Evolutionary conservation across 768 basidiomycete genomes (phyloP), one percentile per base, ranked within the genome.

Genomic region (Cyathus striatus): DNA sequence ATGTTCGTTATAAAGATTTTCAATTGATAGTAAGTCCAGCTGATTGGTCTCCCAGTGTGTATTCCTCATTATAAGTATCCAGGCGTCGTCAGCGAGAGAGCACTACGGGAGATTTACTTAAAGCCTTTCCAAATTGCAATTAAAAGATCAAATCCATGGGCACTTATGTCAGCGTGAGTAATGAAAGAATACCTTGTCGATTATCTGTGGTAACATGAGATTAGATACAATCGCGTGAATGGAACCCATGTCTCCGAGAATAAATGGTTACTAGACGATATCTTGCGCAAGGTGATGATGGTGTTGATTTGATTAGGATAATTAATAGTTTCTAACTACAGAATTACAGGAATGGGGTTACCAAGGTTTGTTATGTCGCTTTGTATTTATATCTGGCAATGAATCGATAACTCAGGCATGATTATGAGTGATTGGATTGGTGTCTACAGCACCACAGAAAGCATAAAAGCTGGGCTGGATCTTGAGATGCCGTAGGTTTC

Each of bases 21-120:
- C 70, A 2, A 68, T 71, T n/a, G 27, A 30, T 30, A 30, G 27
- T 37, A 40, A 70, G 67, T 57, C n/a, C n/a, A n/a, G n/a, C n/a
- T n/a, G n/a, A n/a, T n/a, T n/a, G n/a, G n/a, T n/a, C n/a, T n/a
- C n/a, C n/a, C n/a, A n/a, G n/a, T n/a, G n/a, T n/a, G n/a, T n/a
- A n/a, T n/a, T n/a, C n/a, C n/a, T n/a, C 43, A 1, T 35, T 17
- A 30, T 25, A 30, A 17, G 2, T 40, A 14, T 27, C n/a, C 44
- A 73, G 70, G 72, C 46, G 72, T 72, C 30, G 62, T 78, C 33
- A 70, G 70, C 50, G 75, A 77, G 49, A 68, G 81, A n/a, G 75
- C 81, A 9, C 60, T 85, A 14, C 67, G 83, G 5, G 81, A 84
- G 57, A 73, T 85, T 38, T 83, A 85, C 56, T 65, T 83, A 30